These are phyloP conservation scores for Hortiboletus rubellus DNA, from an alignment of 1,284 basidiomycete species.

Conservation along the genomic window DNA sequence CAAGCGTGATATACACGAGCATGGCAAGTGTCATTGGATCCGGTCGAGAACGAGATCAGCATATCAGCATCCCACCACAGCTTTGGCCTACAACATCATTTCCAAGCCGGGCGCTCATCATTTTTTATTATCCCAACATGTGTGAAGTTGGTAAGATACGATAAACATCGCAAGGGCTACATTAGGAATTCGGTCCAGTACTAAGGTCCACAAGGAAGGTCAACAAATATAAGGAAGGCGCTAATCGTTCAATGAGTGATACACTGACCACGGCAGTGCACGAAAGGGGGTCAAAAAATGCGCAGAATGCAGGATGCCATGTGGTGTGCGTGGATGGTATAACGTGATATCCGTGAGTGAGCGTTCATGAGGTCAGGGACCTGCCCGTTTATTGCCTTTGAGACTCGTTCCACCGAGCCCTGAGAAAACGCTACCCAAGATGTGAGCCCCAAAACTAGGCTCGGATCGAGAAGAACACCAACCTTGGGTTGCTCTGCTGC, in stretches of 20 bases:
- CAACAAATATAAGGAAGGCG: slow-evolving; percentile 7
- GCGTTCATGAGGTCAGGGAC: not conserved
- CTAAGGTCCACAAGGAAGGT: not conserved
- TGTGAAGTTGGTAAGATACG: slow-evolving; percentile 3
- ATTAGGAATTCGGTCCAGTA: slow-evolving; percentile 9
- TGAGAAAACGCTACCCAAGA: slow-evolving; percentile 15
- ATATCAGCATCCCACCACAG: too few relatives aligned
- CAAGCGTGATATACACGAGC: too few relatives aligned
- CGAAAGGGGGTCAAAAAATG: not conserved
- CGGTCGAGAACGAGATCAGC: too few relatives aligned
- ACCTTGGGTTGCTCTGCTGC: slow-evolving; percentile 21
- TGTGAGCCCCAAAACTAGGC: not conserved
- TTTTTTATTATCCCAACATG: not conserved
- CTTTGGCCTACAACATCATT: too few relatives aligned
- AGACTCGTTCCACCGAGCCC: slow-evolving; percentile 10
- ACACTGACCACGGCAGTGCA: slow-evolving; percentile 6
- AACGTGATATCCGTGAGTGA: slow-evolving; percentile 8
- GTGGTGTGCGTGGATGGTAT: slow-evolving; percentile 4
- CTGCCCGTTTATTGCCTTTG: slow-evolving; percentile 4
- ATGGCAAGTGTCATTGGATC: too few relatives aligned
- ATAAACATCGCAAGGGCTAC: slow-evolving; percentile 3
- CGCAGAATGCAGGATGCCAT: not conserved
- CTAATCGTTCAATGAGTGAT: slow-evolving; percentile 6
- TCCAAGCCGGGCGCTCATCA: too few relatives aligned
- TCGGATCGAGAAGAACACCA: not conserved